Conservation (phyloP, 140 eudicot genomes). For the Erigeron philadelphicus region DNA sequence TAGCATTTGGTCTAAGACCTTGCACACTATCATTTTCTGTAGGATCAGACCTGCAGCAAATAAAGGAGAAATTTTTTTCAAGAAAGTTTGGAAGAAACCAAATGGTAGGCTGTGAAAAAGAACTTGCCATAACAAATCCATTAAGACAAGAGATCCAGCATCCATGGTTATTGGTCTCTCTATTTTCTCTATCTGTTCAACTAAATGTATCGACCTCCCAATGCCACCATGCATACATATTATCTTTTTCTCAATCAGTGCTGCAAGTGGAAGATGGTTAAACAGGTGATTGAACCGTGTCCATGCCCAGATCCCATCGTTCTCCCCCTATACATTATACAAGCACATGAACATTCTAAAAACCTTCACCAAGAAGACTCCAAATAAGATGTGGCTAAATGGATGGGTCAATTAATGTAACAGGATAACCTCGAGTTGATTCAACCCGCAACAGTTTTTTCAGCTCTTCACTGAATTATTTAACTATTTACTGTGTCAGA, state of each 20-base stretch:
- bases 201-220: conserved; percentile 85
- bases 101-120: neutral
- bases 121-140: conserved; percentile 84
- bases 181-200: conserved; percentile 91
- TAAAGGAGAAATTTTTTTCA: conserved; percentile 13
- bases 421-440: neutral
- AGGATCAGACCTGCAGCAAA: conserved; percentile 86
- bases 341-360: conserved; percentile 3
- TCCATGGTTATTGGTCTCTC: conserved; percentile 98
- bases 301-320: conserved; percentile 98
- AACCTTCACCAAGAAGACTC: neutral
- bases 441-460: neutral
- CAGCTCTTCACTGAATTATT: neutral
- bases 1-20: conserved; percentile 86
- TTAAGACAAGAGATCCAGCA: conserved; percentile 78
- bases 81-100: conserved; percentile 10
- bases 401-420: neutral
- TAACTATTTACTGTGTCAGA: neutral
- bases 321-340: conserved; percentile 67
- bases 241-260: conserved; percentile 83
- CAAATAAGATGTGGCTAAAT: neutral
- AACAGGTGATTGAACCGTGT: conserved; percentile 84
- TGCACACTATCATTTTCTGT: conserved; percentile 90
- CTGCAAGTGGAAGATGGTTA: conserved; percentile 89
- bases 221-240: conserved; percentile 99